Evolutionary conservation across 2,329 filamentous ascomycete species (phyloP).

Genomic region (Ampelomyces quisqualis): DNA sequence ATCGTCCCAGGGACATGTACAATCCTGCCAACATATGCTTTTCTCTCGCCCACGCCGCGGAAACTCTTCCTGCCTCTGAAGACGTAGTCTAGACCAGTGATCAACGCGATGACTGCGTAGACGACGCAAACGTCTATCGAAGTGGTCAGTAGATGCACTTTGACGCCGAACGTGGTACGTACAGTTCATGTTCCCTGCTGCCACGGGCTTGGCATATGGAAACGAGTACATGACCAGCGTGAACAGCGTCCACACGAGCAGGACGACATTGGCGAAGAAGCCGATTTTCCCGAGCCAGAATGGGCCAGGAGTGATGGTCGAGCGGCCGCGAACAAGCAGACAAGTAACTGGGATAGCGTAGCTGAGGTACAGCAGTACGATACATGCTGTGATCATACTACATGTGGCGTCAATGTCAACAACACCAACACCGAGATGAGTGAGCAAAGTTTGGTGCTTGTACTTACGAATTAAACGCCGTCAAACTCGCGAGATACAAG

Average conservation of each 20-base stretch:
- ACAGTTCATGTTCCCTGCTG: constrained; percentile 38
- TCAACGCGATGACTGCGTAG: constrained; percentile 27
- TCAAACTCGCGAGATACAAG: constrained; percentile 48
- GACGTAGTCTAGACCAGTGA: constrained; percentile 36
- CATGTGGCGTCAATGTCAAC: too few species aligned
- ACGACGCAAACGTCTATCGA: constrained; percentile 16
- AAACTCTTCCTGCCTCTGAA: constrained; percentile 34
- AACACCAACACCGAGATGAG: too few species aligned
- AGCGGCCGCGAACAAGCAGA: constrained; percentile 49
- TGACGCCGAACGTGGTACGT: neutral
- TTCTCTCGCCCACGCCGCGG: constrained; percentile 30
- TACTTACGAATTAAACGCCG: constrained; percentile 46
- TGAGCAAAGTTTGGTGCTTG: too few species aligned
- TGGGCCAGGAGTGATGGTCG: constrained; percentile 47
- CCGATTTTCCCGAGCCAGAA: constrained; percentile 53
- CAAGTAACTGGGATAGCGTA: constrained; percentile 49
- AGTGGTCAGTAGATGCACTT: neutral
- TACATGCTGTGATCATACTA: constrained; percentile 48
- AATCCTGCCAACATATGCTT: constrained; percentile 24
- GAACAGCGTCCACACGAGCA: constrained; percentile 52
- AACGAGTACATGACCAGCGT: constrained; percentile 52
- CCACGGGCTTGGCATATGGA: constrained; percentile 35
- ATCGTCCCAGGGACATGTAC: constrained; percentile 12
- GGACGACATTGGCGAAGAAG: constrained; percentile 46
- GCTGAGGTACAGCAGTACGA: constrained; percentile 44